A percentile compares a stretch with the other conserved stretches of the same genome.
These are phyloP conservation scores for Aureococcus anophagefferens DNA, from an alignment of 108 stramenopile species.

Conservation along the genomic window DNA sequence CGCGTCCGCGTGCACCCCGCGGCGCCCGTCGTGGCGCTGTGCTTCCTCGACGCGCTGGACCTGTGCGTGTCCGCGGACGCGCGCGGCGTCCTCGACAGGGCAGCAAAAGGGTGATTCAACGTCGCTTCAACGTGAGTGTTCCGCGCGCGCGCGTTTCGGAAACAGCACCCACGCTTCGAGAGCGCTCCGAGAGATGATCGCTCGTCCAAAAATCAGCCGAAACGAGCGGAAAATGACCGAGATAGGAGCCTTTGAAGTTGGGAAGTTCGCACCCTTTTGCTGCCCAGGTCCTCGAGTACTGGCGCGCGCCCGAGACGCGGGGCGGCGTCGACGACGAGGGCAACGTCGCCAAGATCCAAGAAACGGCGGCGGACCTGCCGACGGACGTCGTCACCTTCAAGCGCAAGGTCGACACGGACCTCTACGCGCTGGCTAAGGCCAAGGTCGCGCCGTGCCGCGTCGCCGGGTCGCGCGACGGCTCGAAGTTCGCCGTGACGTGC, in stretches of 20 bases:
- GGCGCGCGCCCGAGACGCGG: slow-evolving; percentile 42
- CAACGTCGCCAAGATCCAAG: not conserved
- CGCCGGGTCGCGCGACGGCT: slow-evolving; percentile 39
- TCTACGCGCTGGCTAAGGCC: slow-evolving; percentile 77
- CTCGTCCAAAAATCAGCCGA: too few relatives aligned
- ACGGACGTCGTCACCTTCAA: slow-evolving; percentile 41
- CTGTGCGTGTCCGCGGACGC: slow-evolving; percentile 67
- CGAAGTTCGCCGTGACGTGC: slow-evolving; percentile 61
- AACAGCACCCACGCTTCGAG: too few relatives aligned
- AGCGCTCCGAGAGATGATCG: too few relatives aligned
- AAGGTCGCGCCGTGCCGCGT: slow-evolving; percentile 61
- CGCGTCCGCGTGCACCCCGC: slow-evolving; percentile 60
- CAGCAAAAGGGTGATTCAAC: too few relatives aligned
- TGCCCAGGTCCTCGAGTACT: too few relatives aligned
- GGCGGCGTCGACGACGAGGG: not conserved
- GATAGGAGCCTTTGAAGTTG: too few relatives aligned
- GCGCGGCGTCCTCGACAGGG: slow-evolving; percentile 69
- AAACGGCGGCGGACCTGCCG: slow-evolving; percentile 14
- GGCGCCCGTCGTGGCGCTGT: slow-evolving; percentile 64
- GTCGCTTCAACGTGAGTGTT: too few relatives aligned
- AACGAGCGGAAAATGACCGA: too few relatives aligned
- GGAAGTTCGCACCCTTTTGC: too few relatives aligned
- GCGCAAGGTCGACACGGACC: slow-evolving; percentile 75
- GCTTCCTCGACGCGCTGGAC: slow-evolving; percentile 47
- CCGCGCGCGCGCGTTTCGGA: too few relatives aligned